These are phyloP conservation scores for Cryphonectria radicalis DNA, from an alignment of 2,329 filamentous ascomycete genomes.

Conservation along the genomic window DNA sequence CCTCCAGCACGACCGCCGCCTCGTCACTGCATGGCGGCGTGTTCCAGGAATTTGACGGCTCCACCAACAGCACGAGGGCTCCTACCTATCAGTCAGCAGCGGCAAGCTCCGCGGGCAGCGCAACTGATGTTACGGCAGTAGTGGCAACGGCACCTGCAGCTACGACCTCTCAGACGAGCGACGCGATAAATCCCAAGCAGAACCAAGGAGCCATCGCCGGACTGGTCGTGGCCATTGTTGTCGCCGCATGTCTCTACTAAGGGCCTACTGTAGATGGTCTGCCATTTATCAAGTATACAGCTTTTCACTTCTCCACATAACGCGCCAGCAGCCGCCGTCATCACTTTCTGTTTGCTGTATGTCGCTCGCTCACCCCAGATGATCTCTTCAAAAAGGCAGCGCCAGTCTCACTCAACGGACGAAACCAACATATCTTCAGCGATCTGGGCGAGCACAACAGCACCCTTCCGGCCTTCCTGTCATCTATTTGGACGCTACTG, in stretches of 20 bases:
- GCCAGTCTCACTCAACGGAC: neutral
- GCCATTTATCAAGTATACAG: slow-evolving; percentile 38
- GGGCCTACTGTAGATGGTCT: slow-evolving; percentile 25
- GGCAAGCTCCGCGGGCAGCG: neutral
- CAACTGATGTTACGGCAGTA: slow-evolving; percentile 18
- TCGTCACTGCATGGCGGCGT: slow-evolving; percentile 44
- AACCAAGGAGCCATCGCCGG: slow-evolving; percentile 57
- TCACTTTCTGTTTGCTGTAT: slow-evolving; percentile 3
- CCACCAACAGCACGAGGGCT: slow-evolving; percentile 30
- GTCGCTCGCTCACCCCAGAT: neutral
- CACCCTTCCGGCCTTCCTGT: slow-evolving; percentile 21
- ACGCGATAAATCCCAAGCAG: slow-evolving; percentile 49
- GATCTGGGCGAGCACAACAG: slow-evolving; percentile 11
- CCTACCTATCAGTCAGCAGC: slow-evolving; percentile 9
- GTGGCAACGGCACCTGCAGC: slow-evolving; percentile 33
- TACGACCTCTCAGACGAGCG: slow-evolving; percentile 42
- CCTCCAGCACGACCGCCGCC: slow-evolving; percentile 25
- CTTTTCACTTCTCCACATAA: slow-evolving; percentile 7
- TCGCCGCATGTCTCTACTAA: slow-evolving; percentile 54
- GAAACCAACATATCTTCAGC: neutral
- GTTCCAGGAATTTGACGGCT: slow-evolving; percentile 57
- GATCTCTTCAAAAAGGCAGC: slow-evolving; percentile 17
- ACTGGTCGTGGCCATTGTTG: slow-evolving; percentile 59
- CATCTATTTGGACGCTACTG: slow-evolving; percentile 22
- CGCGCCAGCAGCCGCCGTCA: slow-evolving; percentile 18